These are phyloP conservation scores for Leccinum truebloodii DNA, from an alignment of 768 basidiomycete genomes.

Conservation along the genomic window DNA sequence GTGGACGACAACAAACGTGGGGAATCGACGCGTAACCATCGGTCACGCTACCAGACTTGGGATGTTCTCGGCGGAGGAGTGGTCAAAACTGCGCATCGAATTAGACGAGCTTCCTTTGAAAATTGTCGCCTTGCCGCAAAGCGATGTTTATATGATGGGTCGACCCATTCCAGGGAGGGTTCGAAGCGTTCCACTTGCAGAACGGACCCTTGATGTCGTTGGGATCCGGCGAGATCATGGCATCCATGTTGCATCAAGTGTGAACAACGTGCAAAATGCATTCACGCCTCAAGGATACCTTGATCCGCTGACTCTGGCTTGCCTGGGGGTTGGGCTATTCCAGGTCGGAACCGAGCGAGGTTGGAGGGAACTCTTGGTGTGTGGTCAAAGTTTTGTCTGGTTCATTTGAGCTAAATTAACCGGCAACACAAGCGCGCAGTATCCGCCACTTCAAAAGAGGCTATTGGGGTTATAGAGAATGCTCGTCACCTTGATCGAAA, in stretches of 20 bases:
- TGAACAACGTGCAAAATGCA: conserved; percentile 67
- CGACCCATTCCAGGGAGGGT: conserved; percentile 29
- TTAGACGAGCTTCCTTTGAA: conserved; percentile 45
- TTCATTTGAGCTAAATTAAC: conserved; percentile 7
- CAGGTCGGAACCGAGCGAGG: conserved; percentile 53
- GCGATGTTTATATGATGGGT: conserved; percentile 71
- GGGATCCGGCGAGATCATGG: conserved; percentile 45
- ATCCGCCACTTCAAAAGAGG: conserved; percentile 52
- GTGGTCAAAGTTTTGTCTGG: conserved; percentile 17
- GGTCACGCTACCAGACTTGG: conserved; percentile 64
- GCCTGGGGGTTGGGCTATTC: conserved; percentile 59
- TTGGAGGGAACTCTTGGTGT: conserved; percentile 49
- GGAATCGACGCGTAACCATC: conserved; percentile 47
- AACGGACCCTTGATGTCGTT: conserved; percentile 57
- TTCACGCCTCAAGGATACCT: conserved; percentile 69
- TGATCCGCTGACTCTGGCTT: conserved; percentile 60
- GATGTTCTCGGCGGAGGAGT: conserved; percentile 47
- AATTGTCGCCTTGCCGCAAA: conserved; percentile 61
- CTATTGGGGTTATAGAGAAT: conserved; percentile 38
- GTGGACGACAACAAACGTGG: conserved; percentile 27
- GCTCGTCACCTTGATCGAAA: background rate
- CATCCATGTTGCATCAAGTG: conserved; percentile 53
- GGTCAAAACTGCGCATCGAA: conserved; percentile 42
- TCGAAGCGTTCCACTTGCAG: conserved; percentile 38
- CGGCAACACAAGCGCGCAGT: conserved; percentile 45